phyloP scores from a whole-genome alignment of 2,329 filamentous ascomycete species.

The Apiospora arundinis region DNA sequence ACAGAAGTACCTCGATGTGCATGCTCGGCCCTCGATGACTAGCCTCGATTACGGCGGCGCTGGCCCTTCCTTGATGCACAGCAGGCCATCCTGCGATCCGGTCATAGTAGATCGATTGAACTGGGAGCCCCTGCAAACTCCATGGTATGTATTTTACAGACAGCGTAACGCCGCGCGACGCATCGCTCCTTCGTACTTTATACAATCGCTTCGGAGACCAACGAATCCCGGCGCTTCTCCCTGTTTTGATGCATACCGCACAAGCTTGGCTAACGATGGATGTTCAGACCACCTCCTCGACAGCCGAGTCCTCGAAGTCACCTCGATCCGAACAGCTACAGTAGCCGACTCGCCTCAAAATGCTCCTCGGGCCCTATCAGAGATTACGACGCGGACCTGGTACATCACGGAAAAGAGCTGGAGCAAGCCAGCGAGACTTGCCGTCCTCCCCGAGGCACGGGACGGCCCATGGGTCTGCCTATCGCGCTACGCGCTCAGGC shows the following conservation, averaged over 20 bases:
- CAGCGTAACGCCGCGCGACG: neutral
- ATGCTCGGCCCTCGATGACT: conserved; percentile 4
- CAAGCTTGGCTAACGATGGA: neutral
- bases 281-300: neutral
- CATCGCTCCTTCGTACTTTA: neutral
- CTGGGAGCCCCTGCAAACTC: neutral
- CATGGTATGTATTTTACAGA: neutral
- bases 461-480: neutral
- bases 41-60: neutral
- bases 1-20: neutral
- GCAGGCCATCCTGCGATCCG: neutral
- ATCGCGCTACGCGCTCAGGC: neutral
- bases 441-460: neutral
- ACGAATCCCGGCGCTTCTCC: neutral
- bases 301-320: neutral
- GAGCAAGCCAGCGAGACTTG: neutral
- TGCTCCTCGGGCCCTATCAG: neutral
- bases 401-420: neutral
- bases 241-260: too few species aligned
- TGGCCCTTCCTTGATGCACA: neutral
- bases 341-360: neutral
- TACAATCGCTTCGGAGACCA: conserved; percentile 7
- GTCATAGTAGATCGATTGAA: neutral
- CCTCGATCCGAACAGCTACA: neutral
- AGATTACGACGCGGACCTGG: neutral